These are phyloP conservation scores for Fusarium haematococcum DNA, from an alignment of 2,329 filamentous ascomycete genomes.

Conservation along the genomic window DNA sequence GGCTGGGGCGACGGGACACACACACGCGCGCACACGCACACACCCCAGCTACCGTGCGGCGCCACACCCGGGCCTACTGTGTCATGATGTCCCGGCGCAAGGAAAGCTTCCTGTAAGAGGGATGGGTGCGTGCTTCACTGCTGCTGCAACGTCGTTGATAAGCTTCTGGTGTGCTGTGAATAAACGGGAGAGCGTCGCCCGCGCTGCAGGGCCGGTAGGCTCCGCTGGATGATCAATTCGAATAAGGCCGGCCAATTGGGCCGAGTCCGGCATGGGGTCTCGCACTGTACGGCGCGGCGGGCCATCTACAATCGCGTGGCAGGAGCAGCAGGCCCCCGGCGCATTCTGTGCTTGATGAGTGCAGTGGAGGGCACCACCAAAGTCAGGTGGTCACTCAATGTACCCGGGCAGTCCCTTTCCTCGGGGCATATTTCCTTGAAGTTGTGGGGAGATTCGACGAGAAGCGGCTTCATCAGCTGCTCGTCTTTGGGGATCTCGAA, in stretches of 20 bases:
- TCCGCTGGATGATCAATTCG: conserved; percentile 19
- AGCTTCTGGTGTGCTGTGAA: not conserved
- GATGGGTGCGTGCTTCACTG: not conserved
- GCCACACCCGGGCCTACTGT: conserved; percentile 28
- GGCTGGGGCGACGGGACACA: not conserved
- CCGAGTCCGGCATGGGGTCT: conserved; percentile 34
- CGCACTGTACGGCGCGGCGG: conserved; percentile 32
- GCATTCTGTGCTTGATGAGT: conserved; percentile 12
- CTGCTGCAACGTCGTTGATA: conserved; percentile 29
- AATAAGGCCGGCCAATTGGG: conserved; percentile 45
- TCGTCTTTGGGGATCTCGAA: conserved; percentile 29
- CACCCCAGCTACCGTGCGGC: conserved; percentile 21
- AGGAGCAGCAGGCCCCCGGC: conserved; percentile 14
- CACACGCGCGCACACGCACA: not conserved
- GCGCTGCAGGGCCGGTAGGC: conserved; percentile 27
- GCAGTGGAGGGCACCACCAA: conserved; percentile 35
- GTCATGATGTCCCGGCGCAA: conserved; percentile 11
- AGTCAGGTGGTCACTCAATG: conserved; percentile 33
- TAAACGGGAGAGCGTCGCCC: conserved; percentile 18
- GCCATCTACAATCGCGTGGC: conserved; percentile 10
- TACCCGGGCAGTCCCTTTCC: conserved; percentile 6
- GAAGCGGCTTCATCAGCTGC: conserved; percentile 6
- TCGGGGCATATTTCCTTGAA: conserved; percentile 21
- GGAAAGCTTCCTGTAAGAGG: conserved; percentile 5
- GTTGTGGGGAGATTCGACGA: conserved; percentile 35